These are phyloP conservation scores for thale cress (Arabidopsis thaliana) DNA, from an alignment of 345 rosid species.

Conservation along the genomic window TAIR10.1 NC_003075.7:18011001-18011500, in stretches of 20 bases:
- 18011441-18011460: constrained; percentile 99
- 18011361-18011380: constrained; percentile 7
- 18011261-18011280: constrained; percentile 93
- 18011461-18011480: constrained; percentile 99
- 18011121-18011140: constrained; percentile 13
- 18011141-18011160: constrained; percentile 21
- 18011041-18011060: constrained; percentile 40
- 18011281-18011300: constrained; percentile 93
- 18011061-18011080: constrained; percentile 21
- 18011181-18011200: constrained; percentile 86
- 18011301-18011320: constrained; percentile 94
- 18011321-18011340: constrained; percentile 91
- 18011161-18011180: constrained; percentile 73
- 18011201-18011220: constrained; percentile 97
- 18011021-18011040: constrained; percentile 27
- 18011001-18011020: constrained; percentile 32
- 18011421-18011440: constrained; percentile 98
- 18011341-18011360: constrained; percentile 53
- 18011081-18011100: constrained; percentile 30
- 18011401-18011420: constrained; percentile 31
- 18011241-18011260: constrained; percentile 93
- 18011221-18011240: constrained; percentile 94
- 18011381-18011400: not conserved
- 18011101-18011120: constrained; percentile 23
- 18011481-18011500: constrained; percentile 98